Evolutionary conservation across 768 basidiomycete species (phyloP), one percentile per base, ranked within the genome.

Genomic region (Panaeolus cyanescens): DNA sequence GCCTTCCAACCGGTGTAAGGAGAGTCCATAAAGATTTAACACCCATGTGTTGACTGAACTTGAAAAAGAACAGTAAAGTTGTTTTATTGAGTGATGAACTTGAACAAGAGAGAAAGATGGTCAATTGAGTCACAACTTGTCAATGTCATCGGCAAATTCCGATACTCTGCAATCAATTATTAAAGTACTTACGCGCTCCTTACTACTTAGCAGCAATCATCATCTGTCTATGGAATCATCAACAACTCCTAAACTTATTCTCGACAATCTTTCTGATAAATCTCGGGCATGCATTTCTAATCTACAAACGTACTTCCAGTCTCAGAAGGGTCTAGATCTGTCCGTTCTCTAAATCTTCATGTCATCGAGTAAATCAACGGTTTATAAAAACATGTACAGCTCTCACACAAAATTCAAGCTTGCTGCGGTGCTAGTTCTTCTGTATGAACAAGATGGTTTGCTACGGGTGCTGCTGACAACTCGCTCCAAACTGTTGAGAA

Each of bases 21-120:
- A 99, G 86, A 63, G 83, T 90, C 96, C 96, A 99, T 66, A 99
- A 79, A 31, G 93, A 94, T 75, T 98, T 96, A 56, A 99, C 96
- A 86, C 96, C 96, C 96, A 98, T 95, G 15, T 12, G 25, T 28
- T 15, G 5, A 2, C 22, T 45, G n/a, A 32, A 39, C 8, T 12
- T 31, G n/a, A n/a, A 2, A 15, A 20, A 8, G 45, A 28, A n/a
- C 22, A 6, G 15, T 50, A 50, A 45, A 28, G 22, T 42, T 42
- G 19, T 42, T n/a, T 13, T 42, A 42, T 42, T 42, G 30, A 42
- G 32, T 13, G 6, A 45, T 56, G 22, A 53, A 39, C 30, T 12
- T 42, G 56, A 37, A 22, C 28, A 58, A 19, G 32, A 50, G 55
- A 25, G 20, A 39, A 45, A 39, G 20, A 32, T 50, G 30, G 50